Evolutionary conservation across 2,329 filamentous ascomycete genomes (phyloP), one percentile per base, ranked within the genome.

Genomic region (Fusarium sp.): DNA sequence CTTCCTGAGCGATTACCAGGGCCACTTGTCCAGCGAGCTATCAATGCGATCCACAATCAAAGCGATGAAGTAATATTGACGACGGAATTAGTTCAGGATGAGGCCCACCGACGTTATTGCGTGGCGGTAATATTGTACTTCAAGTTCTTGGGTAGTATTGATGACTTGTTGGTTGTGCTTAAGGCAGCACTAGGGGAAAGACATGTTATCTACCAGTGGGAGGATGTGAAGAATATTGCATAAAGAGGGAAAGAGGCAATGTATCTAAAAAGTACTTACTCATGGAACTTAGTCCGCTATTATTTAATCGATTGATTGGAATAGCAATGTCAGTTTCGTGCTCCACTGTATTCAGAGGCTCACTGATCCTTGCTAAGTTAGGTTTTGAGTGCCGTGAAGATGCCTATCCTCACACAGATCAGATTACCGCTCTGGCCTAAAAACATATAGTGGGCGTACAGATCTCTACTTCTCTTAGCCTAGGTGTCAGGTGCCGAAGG

Each of bases 1-100:
- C 67, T 84, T 1, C 84, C 84, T 0, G 81, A 83, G 51, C 75
- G 83, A 4, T 65, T 86, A 1, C 84, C 84, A 0, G 79, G 81
- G 2, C 84, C 84, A 3, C 66, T 86, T 22, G 68, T 84, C 2
- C 75, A 78, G 4, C 77, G 78, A 4, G 75, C 74, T 15, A 72
- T 78, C 48, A 72, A 77, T n/a, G 46, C 68, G 8, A 77, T 75
- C 35, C 58, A 61, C 7, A 15, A 33, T 1, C 53, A 66, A 7
- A 60, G 69, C 5, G 56, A 73, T 1, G 61, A 75, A 14, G 61
- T 76, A 1, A 62, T 75, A 4, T 48, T 84, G 20, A 79, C 61
- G 13, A 75, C 63, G 1, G 67, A 76, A 0, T 58, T 80, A 9
- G 74, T 82, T 1, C 72, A 77, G 9, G 80, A 83, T 47, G 79